These are phyloP conservation scores for Ulota crispa DNA, from an alignment of 225 moss, liverwort and hornwort genomes.

Conservation along the genomic window DNA sequence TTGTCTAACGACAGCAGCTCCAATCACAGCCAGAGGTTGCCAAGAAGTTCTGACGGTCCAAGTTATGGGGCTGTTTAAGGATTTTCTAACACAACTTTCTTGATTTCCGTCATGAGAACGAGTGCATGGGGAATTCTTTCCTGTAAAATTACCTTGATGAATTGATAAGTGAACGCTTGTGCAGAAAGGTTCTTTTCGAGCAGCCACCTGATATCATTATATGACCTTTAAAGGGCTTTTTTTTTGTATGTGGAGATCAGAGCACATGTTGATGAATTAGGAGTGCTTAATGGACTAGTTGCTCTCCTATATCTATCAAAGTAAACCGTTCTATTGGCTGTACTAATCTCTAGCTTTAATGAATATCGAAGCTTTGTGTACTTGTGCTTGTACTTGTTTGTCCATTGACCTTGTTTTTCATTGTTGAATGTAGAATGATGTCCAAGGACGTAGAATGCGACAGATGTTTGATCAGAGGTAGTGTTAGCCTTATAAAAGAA, in stretches of 20 bases:
- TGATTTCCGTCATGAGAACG: neutral
- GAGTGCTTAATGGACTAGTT: neutral
- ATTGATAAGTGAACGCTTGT: slow-evolving; percentile 18
- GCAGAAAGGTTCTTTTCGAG: slow-evolving; percentile 10
- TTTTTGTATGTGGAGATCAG: neutral
- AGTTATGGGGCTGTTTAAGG: slow-evolving; percentile 74
- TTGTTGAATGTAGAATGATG: neutral
- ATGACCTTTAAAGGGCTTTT: slow-evolving; percentile 1
- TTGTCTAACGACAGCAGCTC: slow-evolving; percentile 33
- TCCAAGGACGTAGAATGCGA: neutral
- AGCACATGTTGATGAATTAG: slow-evolving; percentile 16
- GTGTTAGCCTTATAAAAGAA: neutral
- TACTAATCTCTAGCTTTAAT: neutral
- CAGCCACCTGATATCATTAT: slow-evolving; percentile 3
- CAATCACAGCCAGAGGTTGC: slow-evolving; percentile 47
- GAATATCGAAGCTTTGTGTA: neutral
- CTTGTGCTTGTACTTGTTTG: neutral
- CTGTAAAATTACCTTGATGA: slow-evolving; percentile 19
- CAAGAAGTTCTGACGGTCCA: slow-evolving; percentile 61
- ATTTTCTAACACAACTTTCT: neutral
- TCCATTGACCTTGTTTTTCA: neutral
- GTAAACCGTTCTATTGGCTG: neutral
- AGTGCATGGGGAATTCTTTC: neutral
- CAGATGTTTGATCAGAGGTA: neutral
- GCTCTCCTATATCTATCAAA: neutral